Evolutionary conservation across 164 flowering plant species (phyloP).

Genomic region (Chimonanthus salicifolius): DNA sequence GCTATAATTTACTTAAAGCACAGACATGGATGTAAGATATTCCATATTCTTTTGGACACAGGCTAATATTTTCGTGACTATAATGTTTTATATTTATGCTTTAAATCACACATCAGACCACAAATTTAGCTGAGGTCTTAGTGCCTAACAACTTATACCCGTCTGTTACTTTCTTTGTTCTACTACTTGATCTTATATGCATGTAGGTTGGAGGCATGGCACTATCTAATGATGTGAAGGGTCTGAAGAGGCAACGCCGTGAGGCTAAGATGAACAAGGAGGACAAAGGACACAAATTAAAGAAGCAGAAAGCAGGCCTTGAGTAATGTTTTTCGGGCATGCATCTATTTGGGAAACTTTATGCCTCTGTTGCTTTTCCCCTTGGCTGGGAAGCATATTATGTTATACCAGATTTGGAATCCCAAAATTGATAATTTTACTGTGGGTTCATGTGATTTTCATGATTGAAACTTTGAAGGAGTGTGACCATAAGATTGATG

Average conservation of each 20-base stretch:
- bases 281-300: slow-evolving; percentile 19
- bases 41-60: too few species aligned
- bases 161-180: neutral
- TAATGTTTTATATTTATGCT: too few species aligned
- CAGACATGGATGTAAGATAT: too few species aligned
- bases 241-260: slow-evolving; percentile 80
- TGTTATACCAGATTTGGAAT: too few species aligned
- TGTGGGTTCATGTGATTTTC: too few species aligned
- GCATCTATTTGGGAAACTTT: neutral
- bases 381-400: neutral
- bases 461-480: too few species aligned
- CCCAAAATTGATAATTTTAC: too few species aligned
- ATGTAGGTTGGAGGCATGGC: slow-evolving; percentile 52
- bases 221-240: slow-evolving; percentile 53
- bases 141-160: neutral
- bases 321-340: neutral
- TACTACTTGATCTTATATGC: neutral
- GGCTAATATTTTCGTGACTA: too few species aligned
- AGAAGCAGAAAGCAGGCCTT: slow-evolving; percentile 47
- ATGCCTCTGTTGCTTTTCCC: neutral
- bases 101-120: too few species aligned
- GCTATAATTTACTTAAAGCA: too few species aligned
- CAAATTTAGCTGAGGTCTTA: neutral
- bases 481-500: too few species aligned
- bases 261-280: slow-evolving; percentile 53